phyloP scores from a whole-genome alignment of 202 grass and related monocot species.

The Cymbopogon flexuosus region DNA sequence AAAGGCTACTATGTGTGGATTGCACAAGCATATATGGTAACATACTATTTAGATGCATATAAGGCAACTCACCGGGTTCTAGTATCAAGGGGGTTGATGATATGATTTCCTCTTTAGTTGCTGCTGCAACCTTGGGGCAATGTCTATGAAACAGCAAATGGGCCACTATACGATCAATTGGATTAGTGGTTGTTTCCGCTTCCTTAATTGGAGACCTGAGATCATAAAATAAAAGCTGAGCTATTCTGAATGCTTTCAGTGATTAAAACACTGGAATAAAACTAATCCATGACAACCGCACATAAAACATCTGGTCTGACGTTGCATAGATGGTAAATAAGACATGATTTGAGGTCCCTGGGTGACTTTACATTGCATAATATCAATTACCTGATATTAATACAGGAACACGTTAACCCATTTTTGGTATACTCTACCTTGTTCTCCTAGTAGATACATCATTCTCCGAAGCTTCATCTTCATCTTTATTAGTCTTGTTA shows the following conservation, averaged over 20 bases:
- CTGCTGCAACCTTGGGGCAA: constrained; percentile 38
- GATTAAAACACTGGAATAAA: not conserved
- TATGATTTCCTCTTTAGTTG: constrained; percentile 55
- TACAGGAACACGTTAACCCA: not conserved
- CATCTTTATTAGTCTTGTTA: constrained; percentile 58
- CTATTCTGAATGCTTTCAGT: not conserved
- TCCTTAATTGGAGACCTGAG: constrained; percentile 41
- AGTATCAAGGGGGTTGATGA: constrained; percentile 32
- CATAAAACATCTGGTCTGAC: not conserved
- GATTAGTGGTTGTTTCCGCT: constrained; percentile 80
- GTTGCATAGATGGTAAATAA: constrained; percentile 1
- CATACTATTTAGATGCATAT: constrained; percentile 16
- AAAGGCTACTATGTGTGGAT: constrained; percentile 25
- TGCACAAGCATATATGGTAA: not conserved
- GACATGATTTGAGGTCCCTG: not conserved
- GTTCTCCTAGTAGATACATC: constrained; percentile 41
- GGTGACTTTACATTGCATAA: not conserved
- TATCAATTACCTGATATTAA: not conserved
- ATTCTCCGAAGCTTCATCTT: constrained; percentile 53
- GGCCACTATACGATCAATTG: constrained; percentile 81
- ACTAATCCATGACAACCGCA: not conserved
- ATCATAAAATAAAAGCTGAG: not conserved
- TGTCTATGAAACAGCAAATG: constrained; percentile 78
- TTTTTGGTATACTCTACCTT: constrained; percentile 44
- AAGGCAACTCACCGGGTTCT: constrained; percentile 53